Evolutionary conservation across 495 filamentous ascomycete species (phyloP).

Genomic region (Durotheca rogersii): DNA sequence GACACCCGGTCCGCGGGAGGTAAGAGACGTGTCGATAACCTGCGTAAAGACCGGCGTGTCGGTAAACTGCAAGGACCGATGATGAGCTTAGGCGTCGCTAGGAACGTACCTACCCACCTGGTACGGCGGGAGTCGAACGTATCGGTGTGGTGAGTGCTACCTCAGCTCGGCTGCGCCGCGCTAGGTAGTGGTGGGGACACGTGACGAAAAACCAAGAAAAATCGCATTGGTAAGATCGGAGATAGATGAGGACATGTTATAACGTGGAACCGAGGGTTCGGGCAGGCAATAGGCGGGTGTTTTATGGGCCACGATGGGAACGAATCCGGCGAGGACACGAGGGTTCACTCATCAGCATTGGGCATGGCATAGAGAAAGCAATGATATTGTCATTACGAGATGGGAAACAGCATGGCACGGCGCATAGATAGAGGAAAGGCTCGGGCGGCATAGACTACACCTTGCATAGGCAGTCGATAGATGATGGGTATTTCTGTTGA

Average conservation of each 20-base stretch:
- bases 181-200: not conserved
- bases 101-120: no score
- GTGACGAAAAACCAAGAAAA: not conserved
- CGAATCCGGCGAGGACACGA: conserved; percentile 2
- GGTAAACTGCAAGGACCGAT: no score
- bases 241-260: no score
- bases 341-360: conserved; percentile 1
- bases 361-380: conserved; percentile 8
- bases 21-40: not conserved
- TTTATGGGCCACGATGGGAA: not conserved
- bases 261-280: no score
- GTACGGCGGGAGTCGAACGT: no score
- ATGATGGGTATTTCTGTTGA: no score
- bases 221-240: no score
- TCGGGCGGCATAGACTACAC: not conserved
- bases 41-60: not conserved
- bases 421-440: conserved; percentile 6
- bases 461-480: no score
- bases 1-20: not conserved
- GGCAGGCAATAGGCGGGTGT: not conserved
- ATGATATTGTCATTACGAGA: not conserved
- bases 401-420: conserved; percentile 4
- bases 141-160: no score
- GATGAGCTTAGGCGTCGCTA: not conserved
- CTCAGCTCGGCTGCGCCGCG: not conserved